Base-by-base conservation (phyloP, 2,329 filamentous ascomycete genomes). In the Colletotrichum sp. region DNA sequence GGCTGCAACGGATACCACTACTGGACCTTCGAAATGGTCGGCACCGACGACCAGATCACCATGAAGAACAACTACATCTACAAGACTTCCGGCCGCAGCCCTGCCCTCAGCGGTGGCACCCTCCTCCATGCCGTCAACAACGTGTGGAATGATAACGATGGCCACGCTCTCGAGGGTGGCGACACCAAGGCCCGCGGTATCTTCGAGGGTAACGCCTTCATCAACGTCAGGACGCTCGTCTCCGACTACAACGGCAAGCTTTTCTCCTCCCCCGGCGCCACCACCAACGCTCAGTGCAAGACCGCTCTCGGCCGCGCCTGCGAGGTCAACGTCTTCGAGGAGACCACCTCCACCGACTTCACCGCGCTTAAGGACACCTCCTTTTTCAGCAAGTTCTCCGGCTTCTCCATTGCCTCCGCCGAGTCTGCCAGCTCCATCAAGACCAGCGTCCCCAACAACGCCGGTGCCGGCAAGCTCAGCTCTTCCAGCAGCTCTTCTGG, bases 91-190 rank as follows among this genome's bases (percentile, higher is more conserved):
- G 80, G 80, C 54, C 78, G 79, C 43, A 75, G 77, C 57, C 79
- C 79, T 6, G 79, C 79, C 7, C 76, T 81, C 2, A 78, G 76
- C n/a, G 78, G 78, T 21, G 77, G 71, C 18, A 80, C 79, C 1
- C 77, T 81, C 58, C 77, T 81, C 67, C 80, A 81, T 69, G 79
- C 80, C 6, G 78, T 81, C 38, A 81, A 81, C 76, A 81, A 79
- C 54, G 78, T 81, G 4, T 81, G 79, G 78, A 31, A 66, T 11
- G 77, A 77, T 21, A 78, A 75, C 61, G 77, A 77, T 12, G 80
- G 80, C 7, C 80, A 81, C 61, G 73, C 76, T 6, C 75, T 81
- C 27, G 79, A 81, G 73, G 79, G 79, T 6, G 78, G 73, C 15
- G 75, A 73, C 2, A 66, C 68, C 2, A 59, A 31, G 13, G 79